phyloP scores from a whole-genome alignment of 306 rosid genomes.

The Medicago ruthenica region DNA sequence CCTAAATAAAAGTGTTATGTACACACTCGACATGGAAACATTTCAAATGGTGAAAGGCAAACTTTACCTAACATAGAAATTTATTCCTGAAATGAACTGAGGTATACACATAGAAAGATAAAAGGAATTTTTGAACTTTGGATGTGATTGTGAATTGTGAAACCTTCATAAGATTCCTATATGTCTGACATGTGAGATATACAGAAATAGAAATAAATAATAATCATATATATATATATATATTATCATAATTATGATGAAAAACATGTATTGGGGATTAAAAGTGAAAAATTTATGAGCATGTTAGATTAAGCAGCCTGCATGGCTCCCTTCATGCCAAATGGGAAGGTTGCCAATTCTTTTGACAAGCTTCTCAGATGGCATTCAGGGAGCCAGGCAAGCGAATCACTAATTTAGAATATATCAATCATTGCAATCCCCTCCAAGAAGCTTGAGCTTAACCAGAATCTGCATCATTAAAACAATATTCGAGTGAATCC shows the following conservation, averaged over 20 bases:
- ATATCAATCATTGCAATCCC: neutral
- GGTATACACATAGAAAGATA: no score
- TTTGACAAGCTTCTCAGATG: constrained; percentile 65
- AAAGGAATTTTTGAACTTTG: no score
- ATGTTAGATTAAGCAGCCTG: constrained; percentile 46
- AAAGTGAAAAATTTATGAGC: neutral
- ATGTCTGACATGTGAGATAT: neutral
- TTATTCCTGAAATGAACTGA: neutral
- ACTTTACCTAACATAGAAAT: neutral
- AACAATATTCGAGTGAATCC: neutral
- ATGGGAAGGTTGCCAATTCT: constrained; percentile 53
- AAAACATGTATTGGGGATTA: neutral
- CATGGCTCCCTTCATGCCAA: constrained; percentile 80
- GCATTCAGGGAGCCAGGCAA: constrained; percentile 97
- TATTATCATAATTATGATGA: neutral
- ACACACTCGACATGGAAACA: neutral
- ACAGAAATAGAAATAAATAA: neutral
- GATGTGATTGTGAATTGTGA: no score
- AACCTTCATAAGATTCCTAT: no score
- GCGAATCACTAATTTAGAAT: constrained; percentile 1
- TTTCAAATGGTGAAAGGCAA: no score
- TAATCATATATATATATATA: neutral
- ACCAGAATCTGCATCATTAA: constrained; percentile 32
- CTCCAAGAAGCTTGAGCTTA: constrained; percentile 1
- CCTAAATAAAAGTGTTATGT: neutral